These are phyloP conservation scores for Hibiscus syriacus DNA, from an alignment of 345 rosid genomes.

Conservation along the genomic window DNA sequence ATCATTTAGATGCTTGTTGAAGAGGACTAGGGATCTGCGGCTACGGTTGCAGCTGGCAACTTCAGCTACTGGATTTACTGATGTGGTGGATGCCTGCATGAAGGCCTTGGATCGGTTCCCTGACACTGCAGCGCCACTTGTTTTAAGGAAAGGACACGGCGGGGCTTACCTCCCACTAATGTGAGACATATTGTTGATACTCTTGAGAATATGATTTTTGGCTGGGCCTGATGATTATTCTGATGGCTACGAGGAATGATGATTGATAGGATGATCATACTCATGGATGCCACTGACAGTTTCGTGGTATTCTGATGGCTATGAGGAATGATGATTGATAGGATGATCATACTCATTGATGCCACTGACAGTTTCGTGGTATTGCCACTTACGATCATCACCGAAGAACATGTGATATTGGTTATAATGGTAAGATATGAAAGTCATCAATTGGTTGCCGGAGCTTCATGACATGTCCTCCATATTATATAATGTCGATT, in stretches of 20 bases:
- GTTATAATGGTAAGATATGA: too few relatives aligned
- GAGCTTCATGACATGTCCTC: neutral
- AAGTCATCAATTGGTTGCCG: neutral
- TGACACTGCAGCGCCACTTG: conserved; percentile 66
- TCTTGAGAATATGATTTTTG: neutral
- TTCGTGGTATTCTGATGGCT: too few relatives aligned
- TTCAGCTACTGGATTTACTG: conserved; percentile 71
- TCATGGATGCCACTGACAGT: neutral
- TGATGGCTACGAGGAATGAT: neutral
- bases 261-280: neutral
- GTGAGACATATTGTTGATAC: conserved; percentile 28
- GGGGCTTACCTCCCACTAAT: conserved; percentile 93
- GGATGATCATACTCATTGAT: neutral
- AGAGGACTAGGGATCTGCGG: conserved; percentile 75
- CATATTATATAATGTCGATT: neutral
- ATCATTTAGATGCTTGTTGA: conserved; percentile 85
- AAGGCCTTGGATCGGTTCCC: conserved; percentile 71
- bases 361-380: neutral
- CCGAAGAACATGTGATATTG: neutral
- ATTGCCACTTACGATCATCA: neutral
- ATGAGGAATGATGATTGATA: neutral
- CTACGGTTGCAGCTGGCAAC: conserved; percentile 71
- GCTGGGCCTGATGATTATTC: neutral
- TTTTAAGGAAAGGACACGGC: conserved; percentile 84
- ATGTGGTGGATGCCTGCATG: conserved; percentile 48